Percentiles rank a stretch among this genome's conserved stretches.
Conservation (phyloP, 176 grass and related monocot species). For the Carex parvula region DNA sequence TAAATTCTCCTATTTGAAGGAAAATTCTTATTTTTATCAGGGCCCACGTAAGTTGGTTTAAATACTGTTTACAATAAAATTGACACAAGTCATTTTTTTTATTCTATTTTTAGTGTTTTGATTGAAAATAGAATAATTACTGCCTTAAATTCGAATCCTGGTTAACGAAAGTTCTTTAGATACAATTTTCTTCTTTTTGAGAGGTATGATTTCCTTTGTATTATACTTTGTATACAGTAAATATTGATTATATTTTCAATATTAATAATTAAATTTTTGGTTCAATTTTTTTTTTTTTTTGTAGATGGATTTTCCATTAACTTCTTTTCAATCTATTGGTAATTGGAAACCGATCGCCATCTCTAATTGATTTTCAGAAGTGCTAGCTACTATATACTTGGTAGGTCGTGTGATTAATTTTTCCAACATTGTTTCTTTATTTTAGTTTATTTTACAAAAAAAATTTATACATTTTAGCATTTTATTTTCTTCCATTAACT, state of each 20-base stretch:
- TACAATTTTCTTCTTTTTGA: background rate
- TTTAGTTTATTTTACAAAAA: too few species aligned
- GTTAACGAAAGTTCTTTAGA: background rate
- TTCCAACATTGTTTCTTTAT: too few species aligned
- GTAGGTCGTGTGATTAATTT: too few species aligned
- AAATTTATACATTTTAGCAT: too few species aligned
- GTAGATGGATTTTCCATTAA: background rate
- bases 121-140: background rate
- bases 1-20: background rate
- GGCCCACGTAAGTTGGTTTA: background rate
- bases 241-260: background rate
- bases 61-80: too few species aligned
- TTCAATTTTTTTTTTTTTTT: background rate
- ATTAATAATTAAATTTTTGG: background rate
- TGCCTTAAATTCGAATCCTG: background rate
- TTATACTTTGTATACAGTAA: background rate
- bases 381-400: too few species aligned
- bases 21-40: background rate
- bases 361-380: background rate
- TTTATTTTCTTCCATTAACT: too few species aligned
- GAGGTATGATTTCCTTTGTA: background rate
- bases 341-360: background rate
- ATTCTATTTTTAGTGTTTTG: background rate
- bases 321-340: background rate
- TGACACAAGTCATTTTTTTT: background rate